Percentiles rank a stretch among this genome's conserved stretches.
phyloP scores from a whole-genome alignment of 2,329 filamentous ascomycete species.

The Alternaria triticina region DNA sequence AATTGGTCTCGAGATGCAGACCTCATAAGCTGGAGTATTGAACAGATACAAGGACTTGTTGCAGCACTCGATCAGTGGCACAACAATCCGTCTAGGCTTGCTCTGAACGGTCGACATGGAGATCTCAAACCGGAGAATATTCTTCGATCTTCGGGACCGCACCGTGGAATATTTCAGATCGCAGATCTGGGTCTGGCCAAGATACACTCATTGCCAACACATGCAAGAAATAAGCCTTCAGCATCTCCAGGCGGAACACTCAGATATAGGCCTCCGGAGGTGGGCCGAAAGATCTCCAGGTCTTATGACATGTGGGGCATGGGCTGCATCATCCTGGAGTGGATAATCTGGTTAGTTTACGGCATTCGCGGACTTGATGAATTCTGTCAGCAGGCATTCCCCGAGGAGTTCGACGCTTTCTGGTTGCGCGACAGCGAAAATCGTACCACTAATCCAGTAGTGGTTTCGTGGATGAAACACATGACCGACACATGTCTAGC shows the following conservation, averaged over 20 bases:
- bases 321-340: background rate
- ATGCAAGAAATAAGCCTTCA: background rate
- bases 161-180: background rate
- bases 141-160: background rate
- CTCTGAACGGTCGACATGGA: background rate
- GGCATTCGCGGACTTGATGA: background rate
- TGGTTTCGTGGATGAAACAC: background rate
- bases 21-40: background rate
- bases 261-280: background rate
- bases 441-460: background rate
- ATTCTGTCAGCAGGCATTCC: background rate
- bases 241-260: background rate
- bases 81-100: background rate
- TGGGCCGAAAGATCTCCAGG: background rate
- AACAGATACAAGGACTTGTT: background rate
- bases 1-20: background rate
- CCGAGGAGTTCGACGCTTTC: background rate
- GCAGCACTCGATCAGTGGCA: background rate
- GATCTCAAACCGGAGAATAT: background rate
- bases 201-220: background rate
- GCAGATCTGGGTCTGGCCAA: background rate
- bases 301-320: background rate
- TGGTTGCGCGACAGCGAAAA: background rate
- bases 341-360: background rate
- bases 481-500: background rate